phyloP scores from a whole-genome alignment of 495 filamentous ascomycete species.

The Astrothelium macrocarpum region DNA sequence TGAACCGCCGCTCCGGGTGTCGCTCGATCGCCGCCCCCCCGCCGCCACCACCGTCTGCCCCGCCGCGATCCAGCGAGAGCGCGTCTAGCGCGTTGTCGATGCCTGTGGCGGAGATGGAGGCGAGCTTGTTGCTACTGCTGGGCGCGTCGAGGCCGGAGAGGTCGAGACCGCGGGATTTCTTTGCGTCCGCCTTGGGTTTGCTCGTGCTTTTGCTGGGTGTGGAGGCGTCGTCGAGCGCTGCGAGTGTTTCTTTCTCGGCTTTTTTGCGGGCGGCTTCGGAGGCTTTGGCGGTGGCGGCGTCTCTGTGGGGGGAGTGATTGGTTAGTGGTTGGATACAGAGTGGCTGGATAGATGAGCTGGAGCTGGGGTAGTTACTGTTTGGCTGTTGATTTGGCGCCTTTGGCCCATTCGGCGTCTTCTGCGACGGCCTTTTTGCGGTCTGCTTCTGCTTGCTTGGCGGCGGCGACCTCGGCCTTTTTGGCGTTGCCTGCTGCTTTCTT shows the following conservation, averaged over 20 bases:
- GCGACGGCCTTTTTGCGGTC: constrained; percentile 54
- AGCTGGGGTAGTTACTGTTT: too few relatives aligned
- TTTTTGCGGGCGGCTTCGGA: constrained; percentile 79
- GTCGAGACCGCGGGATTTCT: constrained; percentile 61
- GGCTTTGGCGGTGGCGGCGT: constrained; percentile 76
- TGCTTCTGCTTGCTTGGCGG: constrained; percentile 61
- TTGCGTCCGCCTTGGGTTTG: constrained; percentile 50
- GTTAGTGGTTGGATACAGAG: too few relatives aligned
- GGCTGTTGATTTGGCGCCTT: constrained; percentile 75
- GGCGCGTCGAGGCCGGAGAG: constrained; percentile 45
- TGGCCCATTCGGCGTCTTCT: constrained; percentile 72
- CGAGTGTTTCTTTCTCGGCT: constrained; percentile 71
- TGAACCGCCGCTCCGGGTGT: constrained; percentile 76
- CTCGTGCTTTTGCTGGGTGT: constrained; percentile 49
- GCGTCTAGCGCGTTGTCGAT: constrained; percentile 90
- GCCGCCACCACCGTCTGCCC: constrained; percentile 26
- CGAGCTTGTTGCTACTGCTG: constrained; percentile 31
- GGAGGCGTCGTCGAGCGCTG: constrained; percentile 72
- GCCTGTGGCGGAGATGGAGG: constrained; percentile 64
- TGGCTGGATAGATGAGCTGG: too few relatives aligned
- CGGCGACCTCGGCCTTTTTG: constrained; percentile 81
- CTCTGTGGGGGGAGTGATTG: constrained; percentile 40
- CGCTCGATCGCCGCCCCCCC: constrained; percentile 60
- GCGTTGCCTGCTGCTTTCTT: constrained; percentile 91
- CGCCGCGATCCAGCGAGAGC: constrained; percentile 47